phyloP scores from a whole-genome alignment of 768 basidiomycete genomes.

The Suillus weaverae region DNA sequence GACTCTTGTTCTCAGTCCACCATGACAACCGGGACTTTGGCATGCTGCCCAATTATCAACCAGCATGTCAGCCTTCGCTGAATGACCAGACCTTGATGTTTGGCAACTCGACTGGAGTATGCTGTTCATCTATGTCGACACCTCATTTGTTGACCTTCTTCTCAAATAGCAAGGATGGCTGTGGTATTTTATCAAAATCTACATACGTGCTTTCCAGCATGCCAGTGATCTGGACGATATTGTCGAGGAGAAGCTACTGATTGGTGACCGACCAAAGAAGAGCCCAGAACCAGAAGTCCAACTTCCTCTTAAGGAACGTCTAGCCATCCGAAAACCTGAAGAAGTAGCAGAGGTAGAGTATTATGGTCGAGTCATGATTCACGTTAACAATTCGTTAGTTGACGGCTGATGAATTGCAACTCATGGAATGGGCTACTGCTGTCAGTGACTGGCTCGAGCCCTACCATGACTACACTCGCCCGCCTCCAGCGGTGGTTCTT shows the following conservation, averaged over 20 bases:
- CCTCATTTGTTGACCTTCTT: neutral
- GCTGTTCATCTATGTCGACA: constrained; percentile 23
- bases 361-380: constrained; percentile 5
- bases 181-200: constrained; percentile 67
- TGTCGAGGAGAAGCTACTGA: constrained; percentile 78
- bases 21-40: constrained; percentile 86
- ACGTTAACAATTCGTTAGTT: constrained; percentile 44
- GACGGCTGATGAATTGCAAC: constrained; percentile 58
- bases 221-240: constrained; percentile 79
- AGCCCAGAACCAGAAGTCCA: constrained; percentile 49
- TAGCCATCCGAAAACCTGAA: constrained; percentile 48
- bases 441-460: constrained; percentile 77
- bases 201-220: constrained; percentile 75
- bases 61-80: constrained; percentile 48
- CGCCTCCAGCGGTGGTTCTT: constrained; percentile 65
- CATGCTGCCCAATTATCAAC: constrained; percentile 80
- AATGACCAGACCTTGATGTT: constrained; percentile 71
- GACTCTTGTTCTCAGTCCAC: constrained; percentile 50
- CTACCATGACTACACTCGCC: constrained; percentile 72
- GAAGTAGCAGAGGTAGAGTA: constrained; percentile 53
- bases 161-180: constrained; percentile 67
- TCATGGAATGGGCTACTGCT: constrained; percentile 60
- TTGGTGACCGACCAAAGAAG: constrained; percentile 78
- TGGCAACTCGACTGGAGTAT: constrained; percentile 59
- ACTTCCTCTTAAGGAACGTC: constrained; percentile 57